Evolutionary conservation across 108 stramenopile species (phyloP).

Genomic region (Mayamaea pseudoterrestris): DNA sequence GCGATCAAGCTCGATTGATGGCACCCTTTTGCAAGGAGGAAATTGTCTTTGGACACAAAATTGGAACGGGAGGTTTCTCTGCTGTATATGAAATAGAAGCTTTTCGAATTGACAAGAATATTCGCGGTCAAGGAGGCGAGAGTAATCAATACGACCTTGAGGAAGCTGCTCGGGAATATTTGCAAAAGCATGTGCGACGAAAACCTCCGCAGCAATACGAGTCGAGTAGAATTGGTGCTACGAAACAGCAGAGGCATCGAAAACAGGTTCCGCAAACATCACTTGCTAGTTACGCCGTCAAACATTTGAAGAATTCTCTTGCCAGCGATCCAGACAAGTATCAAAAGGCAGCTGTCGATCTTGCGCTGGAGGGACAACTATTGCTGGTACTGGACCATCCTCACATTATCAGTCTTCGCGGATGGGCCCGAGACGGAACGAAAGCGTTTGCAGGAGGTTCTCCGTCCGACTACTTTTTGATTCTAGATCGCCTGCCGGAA

Average conservation of each 20-base stretch:
- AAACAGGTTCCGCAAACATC: neutral
- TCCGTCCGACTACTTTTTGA: slow-evolving; percentile 29
- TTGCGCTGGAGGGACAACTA: slow-evolving; percentile 15
- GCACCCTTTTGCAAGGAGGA: no score
- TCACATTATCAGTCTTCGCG: slow-evolving; percentile 53
- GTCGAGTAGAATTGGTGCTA: neutral
- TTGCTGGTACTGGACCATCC: slow-evolving; percentile 17
- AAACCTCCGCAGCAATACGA: neutral
- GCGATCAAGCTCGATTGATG: no score
- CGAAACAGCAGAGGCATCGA: neutral
- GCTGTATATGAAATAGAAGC: slow-evolving; percentile 5
- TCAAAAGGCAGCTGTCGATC: slow-evolving; percentile 8
- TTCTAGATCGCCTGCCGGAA: slow-evolving; percentile 38
- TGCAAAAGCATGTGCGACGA: slow-evolving; percentile 2
- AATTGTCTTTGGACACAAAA: neutral
- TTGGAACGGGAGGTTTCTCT: slow-evolving; percentile 9
- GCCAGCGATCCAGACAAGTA: slow-evolving; percentile 2
- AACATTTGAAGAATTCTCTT: slow-evolving; percentile 3
- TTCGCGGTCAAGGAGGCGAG: neutral
- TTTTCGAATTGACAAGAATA: neutral
- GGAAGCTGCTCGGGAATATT: slow-evolving; percentile 2
- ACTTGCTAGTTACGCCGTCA: slow-evolving; percentile 4
- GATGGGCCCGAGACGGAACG: slow-evolving; percentile 31
- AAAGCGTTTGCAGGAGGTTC: slow-evolving; percentile 5
- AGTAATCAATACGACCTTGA: no score